Conservation (phyloP, 805 yeast genomes). For the Cyberlindnera maritima region DNA sequence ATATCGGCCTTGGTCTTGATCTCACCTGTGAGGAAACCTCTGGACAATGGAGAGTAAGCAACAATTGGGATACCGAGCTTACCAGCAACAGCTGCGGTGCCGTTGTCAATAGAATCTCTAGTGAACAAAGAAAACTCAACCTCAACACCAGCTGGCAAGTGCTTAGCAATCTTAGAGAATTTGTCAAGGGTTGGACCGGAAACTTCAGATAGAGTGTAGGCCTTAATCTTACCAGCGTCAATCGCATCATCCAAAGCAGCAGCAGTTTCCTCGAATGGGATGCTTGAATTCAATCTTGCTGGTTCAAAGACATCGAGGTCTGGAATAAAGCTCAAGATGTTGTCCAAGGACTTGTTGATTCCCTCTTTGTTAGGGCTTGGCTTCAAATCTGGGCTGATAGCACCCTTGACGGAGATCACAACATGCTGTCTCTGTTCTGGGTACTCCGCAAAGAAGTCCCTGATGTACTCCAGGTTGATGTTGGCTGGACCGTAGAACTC, state of each 20-base stretch:
- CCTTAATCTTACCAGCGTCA: conserved; percentile 63
- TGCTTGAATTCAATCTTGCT: conserved; percentile 63
- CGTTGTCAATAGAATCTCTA: conserved; percentile 60
- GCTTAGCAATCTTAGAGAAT: conserved; percentile 48
- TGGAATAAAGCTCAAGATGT: conserved; percentile 38
- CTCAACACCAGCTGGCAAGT: conserved; percentile 67
- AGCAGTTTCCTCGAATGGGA: conserved; percentile 59
- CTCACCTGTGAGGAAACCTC: conserved; percentile 72
- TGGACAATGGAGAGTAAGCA: conserved; percentile 81
- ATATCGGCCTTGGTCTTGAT: conserved; percentile 45
- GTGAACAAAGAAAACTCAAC: conserved; percentile 73
- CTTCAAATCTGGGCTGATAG: conserved; percentile 31
- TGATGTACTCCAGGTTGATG: conserved; percentile 54
- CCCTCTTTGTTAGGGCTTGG: conserved; percentile 53
- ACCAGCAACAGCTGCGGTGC: conserved; percentile 57
- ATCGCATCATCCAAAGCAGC: conserved; percentile 54
- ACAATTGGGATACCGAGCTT: conserved; percentile 62
- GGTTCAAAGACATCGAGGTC: conserved; percentile 61
- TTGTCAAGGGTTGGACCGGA: conserved; percentile 56
- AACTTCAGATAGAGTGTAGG: conserved; percentile 74
- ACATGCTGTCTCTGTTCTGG: conserved; percentile 58
- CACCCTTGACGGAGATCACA: conserved; percentile 69
- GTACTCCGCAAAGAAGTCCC: conserved; percentile 53
- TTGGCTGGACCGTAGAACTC: conserved; percentile 68
- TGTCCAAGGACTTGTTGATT: conserved; percentile 47